A percentile compares a stretch with the other conserved stretches of the same genome.
These are phyloP conservation scores for Flaveria trinervia DNA, from an alignment of 129 eudicot species.

Conservation along the genomic window DNA sequence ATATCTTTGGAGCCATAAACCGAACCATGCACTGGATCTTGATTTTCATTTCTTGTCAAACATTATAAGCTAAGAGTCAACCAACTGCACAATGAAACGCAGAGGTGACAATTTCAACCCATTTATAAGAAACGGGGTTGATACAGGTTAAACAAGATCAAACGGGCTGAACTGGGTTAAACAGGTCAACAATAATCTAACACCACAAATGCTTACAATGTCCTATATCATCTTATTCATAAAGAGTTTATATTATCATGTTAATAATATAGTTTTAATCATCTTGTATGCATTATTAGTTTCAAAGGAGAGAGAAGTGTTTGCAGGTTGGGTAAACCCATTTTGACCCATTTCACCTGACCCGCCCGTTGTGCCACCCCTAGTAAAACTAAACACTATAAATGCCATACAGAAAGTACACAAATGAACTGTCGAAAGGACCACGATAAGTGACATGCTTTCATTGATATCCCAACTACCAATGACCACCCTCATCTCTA, in stretches of 20 bases:
- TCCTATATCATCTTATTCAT: neutral
- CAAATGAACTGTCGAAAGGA: conserved; percentile 79
- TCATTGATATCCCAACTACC: conserved; percentile 72
- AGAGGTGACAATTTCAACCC: conserved; percentile 1
- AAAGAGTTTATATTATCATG: neutral
- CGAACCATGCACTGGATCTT: conserved; percentile 29
- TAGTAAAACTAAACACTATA: neutral
- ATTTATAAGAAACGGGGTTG: neutral
- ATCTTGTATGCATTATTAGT: neutral
- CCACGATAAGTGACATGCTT: conserved; percentile 69
- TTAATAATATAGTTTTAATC: neutral
- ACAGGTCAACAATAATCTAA: neutral
- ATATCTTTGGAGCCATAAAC: neutral
- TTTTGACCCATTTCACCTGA: neutral
- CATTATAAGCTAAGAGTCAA: conserved; percentile 69
- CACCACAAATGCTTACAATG: neutral
- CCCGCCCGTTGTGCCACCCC: neutral
- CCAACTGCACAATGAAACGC: conserved; percentile 38
- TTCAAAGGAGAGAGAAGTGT: neutral
- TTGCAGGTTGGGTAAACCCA: neutral
- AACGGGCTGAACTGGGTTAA: neutral
- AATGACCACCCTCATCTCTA: neutral
- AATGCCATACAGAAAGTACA: conserved; percentile 84
- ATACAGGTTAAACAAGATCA: neutral
- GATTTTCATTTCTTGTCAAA: conserved; percentile 56